phyloP scores from a whole-genome alignment of 2,329 filamentous ascomycete genomes.

The Xylariaceae sp. region DNA sequence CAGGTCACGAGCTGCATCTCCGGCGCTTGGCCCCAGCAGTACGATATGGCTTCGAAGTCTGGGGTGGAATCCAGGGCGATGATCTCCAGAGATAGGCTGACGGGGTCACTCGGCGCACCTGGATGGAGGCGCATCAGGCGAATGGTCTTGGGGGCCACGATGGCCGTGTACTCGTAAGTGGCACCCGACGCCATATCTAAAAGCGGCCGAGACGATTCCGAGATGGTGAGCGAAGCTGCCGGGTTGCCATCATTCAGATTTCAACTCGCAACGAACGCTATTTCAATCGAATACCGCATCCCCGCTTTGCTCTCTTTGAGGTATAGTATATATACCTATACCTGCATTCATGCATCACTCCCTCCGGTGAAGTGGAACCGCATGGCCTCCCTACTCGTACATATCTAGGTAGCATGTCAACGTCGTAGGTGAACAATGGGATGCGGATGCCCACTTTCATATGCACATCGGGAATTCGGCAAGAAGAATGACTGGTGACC shows the following conservation, averaged over 20 bases:
- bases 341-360: too few relatives aligned
- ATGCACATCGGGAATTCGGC: too few relatives aligned
- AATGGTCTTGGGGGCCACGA: background rate
- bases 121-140: conserved; percentile 7
- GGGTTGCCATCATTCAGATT: background rate
- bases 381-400: too few relatives aligned
- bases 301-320: background rate
- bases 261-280: background rate
- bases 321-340: background rate
- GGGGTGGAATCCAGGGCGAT: conserved; percentile 1
- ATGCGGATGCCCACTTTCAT: too few relatives aligned
- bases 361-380: too few relatives aligned
- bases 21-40: background rate
- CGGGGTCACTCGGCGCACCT: conserved; percentile 1
- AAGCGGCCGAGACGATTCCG: background rate
- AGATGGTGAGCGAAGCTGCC: background rate
- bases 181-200: background rate
- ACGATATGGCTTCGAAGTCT: conserved; percentile 10
- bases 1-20: background rate
- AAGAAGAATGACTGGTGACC: too few relatives aligned
- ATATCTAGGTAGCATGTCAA: too few relatives aligned
- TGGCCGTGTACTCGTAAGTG: conserved; percentile 1
- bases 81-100: background rate
- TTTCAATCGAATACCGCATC: background rate
- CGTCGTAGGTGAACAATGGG: too few relatives aligned